These are phyloP conservation scores for Euphrasia confusa DNA, from an alignment of 257 asterid species.

Conservation along the genomic window DNA sequence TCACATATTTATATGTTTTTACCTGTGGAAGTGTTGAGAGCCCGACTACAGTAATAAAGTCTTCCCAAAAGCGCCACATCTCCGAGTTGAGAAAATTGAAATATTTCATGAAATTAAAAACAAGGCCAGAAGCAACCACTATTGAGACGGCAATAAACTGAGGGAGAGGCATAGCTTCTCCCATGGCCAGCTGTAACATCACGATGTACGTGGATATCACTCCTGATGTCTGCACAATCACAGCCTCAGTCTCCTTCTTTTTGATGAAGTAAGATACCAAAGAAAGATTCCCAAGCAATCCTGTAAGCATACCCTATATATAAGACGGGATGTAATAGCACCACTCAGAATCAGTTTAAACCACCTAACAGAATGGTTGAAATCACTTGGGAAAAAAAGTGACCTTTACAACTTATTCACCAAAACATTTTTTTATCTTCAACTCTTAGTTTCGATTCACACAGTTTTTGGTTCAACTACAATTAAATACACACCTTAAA, in stretches of 20 bases:
- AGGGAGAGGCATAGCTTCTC: slow-evolving; percentile 95
- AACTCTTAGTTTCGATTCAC: neutral
- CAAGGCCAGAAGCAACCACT: slow-evolving; percentile 75
- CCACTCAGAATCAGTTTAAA: neutral
- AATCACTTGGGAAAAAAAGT: neutral
- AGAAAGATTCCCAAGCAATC: slow-evolving; percentile 90
- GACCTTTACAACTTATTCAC: neutral
- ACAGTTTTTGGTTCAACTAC: neutral
- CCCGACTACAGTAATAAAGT: slow-evolving; percentile 80
- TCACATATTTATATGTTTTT: slow-evolving; percentile 15
- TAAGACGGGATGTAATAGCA: slow-evolving; percentile 15
- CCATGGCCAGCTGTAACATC: slow-evolving; percentile 82
- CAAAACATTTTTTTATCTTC: neutral
- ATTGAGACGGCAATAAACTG: slow-evolving; percentile 64
- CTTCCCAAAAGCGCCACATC: slow-evolving; percentile 92
- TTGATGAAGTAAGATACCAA: slow-evolving; percentile 81
- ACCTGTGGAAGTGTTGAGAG: slow-evolving; percentile 88
- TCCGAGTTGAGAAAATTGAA: slow-evolving; percentile 51
- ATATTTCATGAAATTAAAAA: slow-evolving; percentile 65
- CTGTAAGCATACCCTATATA: slow-evolving; percentile 92
- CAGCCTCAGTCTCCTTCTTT: slow-evolving; percentile 86
- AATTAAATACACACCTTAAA: neutral
- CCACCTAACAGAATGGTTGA: neutral
- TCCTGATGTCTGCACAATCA: slow-evolving; percentile 79
- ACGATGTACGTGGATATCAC: slow-evolving; percentile 74